Conservation (phyloP, 352 stramenopile species). For the Globisporangium apiculatum region DNA sequence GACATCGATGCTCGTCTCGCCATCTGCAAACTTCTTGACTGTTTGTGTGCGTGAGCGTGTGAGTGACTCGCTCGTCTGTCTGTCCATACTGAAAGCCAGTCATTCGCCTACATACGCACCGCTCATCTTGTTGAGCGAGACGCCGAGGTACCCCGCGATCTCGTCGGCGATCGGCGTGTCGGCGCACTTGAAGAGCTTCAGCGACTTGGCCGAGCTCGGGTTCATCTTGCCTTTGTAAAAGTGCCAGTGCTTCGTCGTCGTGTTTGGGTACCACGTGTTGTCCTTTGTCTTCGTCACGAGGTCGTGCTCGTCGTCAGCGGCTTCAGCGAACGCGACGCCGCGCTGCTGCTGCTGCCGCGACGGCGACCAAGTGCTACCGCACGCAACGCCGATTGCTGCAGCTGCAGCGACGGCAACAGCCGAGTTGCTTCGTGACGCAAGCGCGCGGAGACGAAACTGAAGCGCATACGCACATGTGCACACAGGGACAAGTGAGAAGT, state of each 20-base stretch:
- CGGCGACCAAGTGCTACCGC: background rate
- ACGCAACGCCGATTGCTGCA: background rate
- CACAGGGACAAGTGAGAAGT: too few relatives aligned
- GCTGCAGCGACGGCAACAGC: background rate
- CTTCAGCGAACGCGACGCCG: constrained; percentile 6
- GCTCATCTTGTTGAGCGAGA: constrained; percentile 73
- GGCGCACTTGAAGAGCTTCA: constrained; percentile 87
- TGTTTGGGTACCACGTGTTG: constrained; percentile 65
- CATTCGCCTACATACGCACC: constrained; percentile 14
- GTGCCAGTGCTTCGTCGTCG: constrained; percentile 84
- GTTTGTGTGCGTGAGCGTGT: background rate
- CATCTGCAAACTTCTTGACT: constrained; percentile 81
- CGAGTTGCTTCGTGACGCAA: background rate
- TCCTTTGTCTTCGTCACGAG: constrained; percentile 18
- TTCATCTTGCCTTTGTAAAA: constrained; percentile 87
- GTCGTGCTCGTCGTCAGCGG: constrained; percentile 5
- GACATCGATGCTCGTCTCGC: constrained; percentile 72
- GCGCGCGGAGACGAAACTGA: background rate
- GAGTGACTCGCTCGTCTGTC: background rate
- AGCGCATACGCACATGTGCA: too few relatives aligned
- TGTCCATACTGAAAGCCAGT: background rate
- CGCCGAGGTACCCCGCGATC: constrained; percentile 74
- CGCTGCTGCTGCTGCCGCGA: constrained; percentile 9
- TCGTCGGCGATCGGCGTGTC: constrained; percentile 84
- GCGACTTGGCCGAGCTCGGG: constrained; percentile 66